These are phyloP conservation scores for Helminthosporium solani DNA, from an alignment of 2,329 filamentous ascomycete genomes.

Conservation along the genomic window DNA sequence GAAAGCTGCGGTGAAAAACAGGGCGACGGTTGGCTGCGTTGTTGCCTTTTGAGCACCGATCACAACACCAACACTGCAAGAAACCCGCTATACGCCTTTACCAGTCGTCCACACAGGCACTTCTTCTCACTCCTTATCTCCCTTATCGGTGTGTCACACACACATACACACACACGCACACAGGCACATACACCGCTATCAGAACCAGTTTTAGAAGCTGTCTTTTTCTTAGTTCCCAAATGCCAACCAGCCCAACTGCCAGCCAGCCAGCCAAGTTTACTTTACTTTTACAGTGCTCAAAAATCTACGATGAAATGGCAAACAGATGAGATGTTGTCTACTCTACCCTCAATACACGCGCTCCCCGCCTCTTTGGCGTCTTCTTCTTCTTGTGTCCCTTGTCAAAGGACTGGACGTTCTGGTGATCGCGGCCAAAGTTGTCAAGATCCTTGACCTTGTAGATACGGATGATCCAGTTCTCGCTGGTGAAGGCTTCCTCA, in stretches of 20 bases:
- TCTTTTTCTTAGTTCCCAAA: slow-evolving; percentile 33
- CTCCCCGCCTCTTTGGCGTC: slow-evolving; percentile 68
- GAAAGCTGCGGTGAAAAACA: slow-evolving; percentile 1
- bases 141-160: background rate
- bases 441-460: slow-evolving; percentile 99
- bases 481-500: slow-evolving; percentile 96
- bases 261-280: background rate
- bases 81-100: too few relatives aligned
- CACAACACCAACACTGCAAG: slow-evolving; percentile 1
- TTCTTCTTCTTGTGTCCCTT: slow-evolving; percentile 84
- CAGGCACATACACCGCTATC: background rate
- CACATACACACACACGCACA: background rate
- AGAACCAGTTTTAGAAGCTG: background rate
- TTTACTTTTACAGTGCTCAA: slow-evolving; percentile 33
- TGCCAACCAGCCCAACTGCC: slow-evolving; percentile 20
- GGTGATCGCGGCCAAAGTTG: slow-evolving; percentile 89
- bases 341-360: slow-evolving; percentile 70
- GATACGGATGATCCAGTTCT: slow-evolving; percentile 99
- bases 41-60: slow-evolving; percentile 2
- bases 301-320: slow-evolving; percentile 18
- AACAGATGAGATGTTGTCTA: slow-evolving; percentile 45
- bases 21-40: background rate
- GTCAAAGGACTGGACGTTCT: slow-evolving; percentile 67
- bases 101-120: too few relatives aligned
- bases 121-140: too few relatives aligned